phyloP scores from a whole-genome alignment of 106 monocot genomes.

The Phalaenopsis aphrodite region DNA sequence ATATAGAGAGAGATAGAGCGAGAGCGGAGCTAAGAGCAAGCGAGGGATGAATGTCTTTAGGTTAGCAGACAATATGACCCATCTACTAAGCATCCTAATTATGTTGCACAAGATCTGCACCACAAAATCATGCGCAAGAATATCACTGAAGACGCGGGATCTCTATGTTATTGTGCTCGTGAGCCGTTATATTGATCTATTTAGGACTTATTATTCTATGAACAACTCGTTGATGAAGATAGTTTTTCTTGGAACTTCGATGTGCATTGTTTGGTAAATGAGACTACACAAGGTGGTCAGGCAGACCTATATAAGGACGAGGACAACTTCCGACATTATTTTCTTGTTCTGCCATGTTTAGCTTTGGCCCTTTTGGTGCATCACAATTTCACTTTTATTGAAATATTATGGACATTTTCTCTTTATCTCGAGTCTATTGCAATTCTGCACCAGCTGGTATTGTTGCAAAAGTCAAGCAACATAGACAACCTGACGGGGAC shows the following conservation, averaged over 20 bases:
- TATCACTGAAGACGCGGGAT: conserved; percentile 47
- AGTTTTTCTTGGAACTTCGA: conserved; percentile 35
- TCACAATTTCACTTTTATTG: conserved; percentile 24
- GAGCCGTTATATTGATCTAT: conserved; percentile 39
- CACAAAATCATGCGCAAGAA: conserved; percentile 43
- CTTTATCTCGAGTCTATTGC: conserved; percentile 45
- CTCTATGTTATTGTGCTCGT: conserved; percentile 36
- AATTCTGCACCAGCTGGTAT: conserved; percentile 32
- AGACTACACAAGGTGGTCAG: conserved; percentile 35
- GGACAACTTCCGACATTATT: conserved; percentile 39
- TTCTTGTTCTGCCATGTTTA: conserved; percentile 36
- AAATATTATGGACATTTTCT: conserved; percentile 52
- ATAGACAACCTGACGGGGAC: conserved; percentile 41
- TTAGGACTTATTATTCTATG: conserved; percentile 24
- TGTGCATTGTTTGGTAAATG: conserved; percentile 51
- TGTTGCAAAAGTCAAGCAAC: conserved; percentile 36
- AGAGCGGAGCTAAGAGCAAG: not conserved
- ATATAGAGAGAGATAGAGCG: conserved; percentile 11
- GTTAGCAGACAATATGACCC: conserved; percentile 42
- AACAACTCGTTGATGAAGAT: conserved; percentile 49
- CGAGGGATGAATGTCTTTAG: conserved; percentile 38
- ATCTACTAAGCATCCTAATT: conserved; percentile 42
- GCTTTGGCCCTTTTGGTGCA: conserved; percentile 33
- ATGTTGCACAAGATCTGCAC: conserved; percentile 43
- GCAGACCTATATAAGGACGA: conserved; percentile 40